Conservation (phyloP, 257 asterid species). For the Misopates orontium region DNA sequence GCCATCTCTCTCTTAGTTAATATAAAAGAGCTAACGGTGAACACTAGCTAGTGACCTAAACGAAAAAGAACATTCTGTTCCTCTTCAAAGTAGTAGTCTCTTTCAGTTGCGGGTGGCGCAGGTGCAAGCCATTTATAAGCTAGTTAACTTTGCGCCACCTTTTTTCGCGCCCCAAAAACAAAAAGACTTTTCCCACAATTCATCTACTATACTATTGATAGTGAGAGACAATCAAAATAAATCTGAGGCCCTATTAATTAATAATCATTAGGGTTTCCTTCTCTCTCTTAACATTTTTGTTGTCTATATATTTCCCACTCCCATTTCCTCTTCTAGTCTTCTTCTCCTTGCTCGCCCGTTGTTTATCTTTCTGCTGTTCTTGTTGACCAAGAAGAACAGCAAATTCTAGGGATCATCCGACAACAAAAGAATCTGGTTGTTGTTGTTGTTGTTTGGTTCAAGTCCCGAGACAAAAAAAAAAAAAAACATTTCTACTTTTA, state of each 20-base stretch:
- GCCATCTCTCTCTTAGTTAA: no score
- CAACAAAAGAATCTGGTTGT: constrained; percentile 22
- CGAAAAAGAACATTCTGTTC: constrained; percentile 18
- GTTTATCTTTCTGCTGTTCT: no score
- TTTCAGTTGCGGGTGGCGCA: constrained; percentile 59
- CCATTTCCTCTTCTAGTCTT: constrained; percentile 38
- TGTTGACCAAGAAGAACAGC: no score
- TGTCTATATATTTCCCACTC: constrained; percentile 37
- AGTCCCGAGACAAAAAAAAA: constrained; percentile 41
- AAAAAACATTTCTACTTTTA: neutral
- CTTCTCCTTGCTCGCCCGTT: constrained; percentile 33
- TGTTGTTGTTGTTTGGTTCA: no score
- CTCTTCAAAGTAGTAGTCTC: constrained; percentile 32
- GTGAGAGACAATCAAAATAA: constrained; percentile 35
- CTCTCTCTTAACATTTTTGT: constrained; percentile 21
- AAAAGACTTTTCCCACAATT: constrained; percentile 62
- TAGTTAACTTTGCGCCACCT: constrained; percentile 28
- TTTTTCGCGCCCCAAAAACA: constrained; percentile 39
- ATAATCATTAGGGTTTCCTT: constrained; percentile 55
- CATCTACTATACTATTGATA: constrained; percentile 38
- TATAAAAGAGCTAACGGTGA: neutral
- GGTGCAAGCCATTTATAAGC: constrained; percentile 41
- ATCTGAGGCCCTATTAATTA: constrained; percentile 12
- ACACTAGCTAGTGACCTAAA: neutral
- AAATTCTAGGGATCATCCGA: constrained; percentile 37